phyloP scores from a whole-genome alignment of 176 grass and related monocot genomes.

The Pharus latifolius region DNA sequence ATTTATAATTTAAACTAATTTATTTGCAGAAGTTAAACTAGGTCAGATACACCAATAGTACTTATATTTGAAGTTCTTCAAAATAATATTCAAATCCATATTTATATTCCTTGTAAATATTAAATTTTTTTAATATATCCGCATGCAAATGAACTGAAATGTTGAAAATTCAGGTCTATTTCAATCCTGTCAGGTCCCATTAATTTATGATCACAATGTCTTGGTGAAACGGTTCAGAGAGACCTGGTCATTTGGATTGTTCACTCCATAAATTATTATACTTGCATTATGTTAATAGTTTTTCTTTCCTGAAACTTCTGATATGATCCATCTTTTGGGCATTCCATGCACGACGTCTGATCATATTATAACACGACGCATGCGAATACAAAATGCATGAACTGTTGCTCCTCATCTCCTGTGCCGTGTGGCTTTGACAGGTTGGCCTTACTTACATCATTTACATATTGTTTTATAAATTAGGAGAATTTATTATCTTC shows the following conservation, averaged over 20 bases:
- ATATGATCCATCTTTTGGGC: background rate
- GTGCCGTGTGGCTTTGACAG: background rate
- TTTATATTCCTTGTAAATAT: too few relatives aligned
- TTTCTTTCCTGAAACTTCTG: background rate
- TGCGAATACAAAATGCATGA: background rate
- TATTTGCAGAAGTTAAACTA: too few relatives aligned
- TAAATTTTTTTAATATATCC: too few relatives aligned
- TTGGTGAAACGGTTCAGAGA: background rate
- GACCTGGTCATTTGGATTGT: background rate
- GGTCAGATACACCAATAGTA: too few relatives aligned
- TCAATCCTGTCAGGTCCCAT: too few relatives aligned
- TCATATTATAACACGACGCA: background rate
- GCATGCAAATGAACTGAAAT: too few relatives aligned
- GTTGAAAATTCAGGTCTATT: too few relatives aligned
- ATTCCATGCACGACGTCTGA: background rate
- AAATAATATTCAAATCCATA: too few relatives aligned
- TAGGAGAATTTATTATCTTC: background rate
- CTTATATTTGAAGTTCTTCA: too few relatives aligned
- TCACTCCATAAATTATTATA: background rate
- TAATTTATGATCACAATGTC: too few relatives aligned
- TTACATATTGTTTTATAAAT: too few relatives aligned
- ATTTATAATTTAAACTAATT: too few relatives aligned
- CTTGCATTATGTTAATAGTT: background rate
- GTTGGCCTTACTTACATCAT: background rate
- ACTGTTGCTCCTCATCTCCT: background rate